phyloP scores from a whole-genome alignment of 208 protist species.

The Trypanosoma cruzi region DNA sequence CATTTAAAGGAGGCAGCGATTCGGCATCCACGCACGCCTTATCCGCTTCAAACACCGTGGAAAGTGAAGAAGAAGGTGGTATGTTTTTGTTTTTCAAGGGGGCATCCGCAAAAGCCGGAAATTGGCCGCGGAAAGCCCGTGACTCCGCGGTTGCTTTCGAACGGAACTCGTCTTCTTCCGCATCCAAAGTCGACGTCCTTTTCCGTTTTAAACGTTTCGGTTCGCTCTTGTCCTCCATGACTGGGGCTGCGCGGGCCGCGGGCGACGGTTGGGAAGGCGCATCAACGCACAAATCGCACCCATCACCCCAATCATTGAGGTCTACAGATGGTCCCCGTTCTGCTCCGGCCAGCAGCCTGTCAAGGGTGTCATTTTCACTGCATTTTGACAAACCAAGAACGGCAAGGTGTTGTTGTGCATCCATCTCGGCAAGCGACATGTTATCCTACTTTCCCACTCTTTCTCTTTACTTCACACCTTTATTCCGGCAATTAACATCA shows the following conservation, averaged over 20 bases:
- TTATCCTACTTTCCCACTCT: slow-evolving; percentile 21
- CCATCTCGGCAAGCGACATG: slow-evolving; percentile 36
- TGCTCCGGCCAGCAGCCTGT: slow-evolving; percentile 25
- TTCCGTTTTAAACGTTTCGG: slow-evolving; percentile 1
- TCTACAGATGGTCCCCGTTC: neutral
- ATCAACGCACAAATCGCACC: neutral
- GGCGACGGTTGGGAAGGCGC: neutral
- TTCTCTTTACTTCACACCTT: slow-evolving; percentile 22
- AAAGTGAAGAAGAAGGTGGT: neutral
- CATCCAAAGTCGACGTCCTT: neutral
- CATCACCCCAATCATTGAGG: neutral
- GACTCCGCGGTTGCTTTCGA: neutral
- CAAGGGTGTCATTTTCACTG: slow-evolving; percentile 48
- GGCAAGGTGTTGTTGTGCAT: slow-evolving; percentile 29
- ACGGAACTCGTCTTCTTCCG: neutral
- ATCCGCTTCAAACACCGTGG: slow-evolving; percentile 49
- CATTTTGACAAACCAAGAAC: slow-evolving; percentile 51
- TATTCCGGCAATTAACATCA: too few relatives aligned
- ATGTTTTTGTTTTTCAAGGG: neutral
- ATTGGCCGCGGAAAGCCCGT: neutral
- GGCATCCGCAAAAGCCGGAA: too few relatives aligned
- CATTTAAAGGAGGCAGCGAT: slow-evolving; percentile 39
- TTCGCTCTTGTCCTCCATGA: neutral
- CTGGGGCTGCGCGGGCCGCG: neutral
- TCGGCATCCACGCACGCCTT: slow-evolving; percentile 41